Evolutionary conservation across 1,284 basidiomycete genomes (phyloP).

Genomic region (Heterobasidion irregulare): DNA sequence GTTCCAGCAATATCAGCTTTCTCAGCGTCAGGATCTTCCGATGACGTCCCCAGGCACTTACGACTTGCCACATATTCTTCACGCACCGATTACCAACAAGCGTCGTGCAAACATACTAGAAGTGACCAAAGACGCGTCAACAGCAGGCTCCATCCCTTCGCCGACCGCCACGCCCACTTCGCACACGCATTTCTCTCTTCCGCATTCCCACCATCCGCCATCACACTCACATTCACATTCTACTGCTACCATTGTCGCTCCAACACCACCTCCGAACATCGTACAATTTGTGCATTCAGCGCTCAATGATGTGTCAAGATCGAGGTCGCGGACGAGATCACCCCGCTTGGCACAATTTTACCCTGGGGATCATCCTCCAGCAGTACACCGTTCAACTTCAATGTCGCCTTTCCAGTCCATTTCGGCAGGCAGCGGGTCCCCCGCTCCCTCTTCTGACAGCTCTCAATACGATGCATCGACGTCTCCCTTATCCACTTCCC

Average conservation of each 20-base stretch:
- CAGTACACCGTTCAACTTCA: conserved; percentile 1
- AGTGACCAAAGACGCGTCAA: conserved; percentile 1
- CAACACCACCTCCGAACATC: conserved; percentile 20
- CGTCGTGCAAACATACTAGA: background rate
- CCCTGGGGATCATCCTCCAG: conserved; percentile 5
- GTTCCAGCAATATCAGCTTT: background rate
- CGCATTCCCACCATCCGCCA: background rate
- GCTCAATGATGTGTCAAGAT: conserved; percentile 1
- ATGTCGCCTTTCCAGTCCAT: conserved; percentile 19
- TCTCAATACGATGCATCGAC: conserved; percentile 24
- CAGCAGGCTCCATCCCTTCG: conserved; percentile 5
- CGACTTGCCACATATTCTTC: conserved; percentile 5
- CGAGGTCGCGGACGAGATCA: conserved; percentile 10
- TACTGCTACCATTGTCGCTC: conserved; percentile 23
- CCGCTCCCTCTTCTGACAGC: conserved; percentile 24
- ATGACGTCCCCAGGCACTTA: background rate
- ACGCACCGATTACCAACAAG: conserved; percentile 4
- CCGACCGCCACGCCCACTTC: conserved; percentile 11
- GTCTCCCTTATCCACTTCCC: conserved; percentile 24
- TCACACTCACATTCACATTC: conserved; percentile 25
- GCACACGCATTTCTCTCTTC: conserved; percentile 8
- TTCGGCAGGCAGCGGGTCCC: conserved; percentile 25
- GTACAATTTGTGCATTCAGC: conserved; percentile 1
- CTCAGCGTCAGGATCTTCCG: background rate
- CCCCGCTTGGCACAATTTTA: background rate